A percentile compares a stretch with the other conserved stretches of the same genome.
Evolutionary conservation across 352 stramenopile species (phyloP).

Genomic region (Phytophthora sp.): DNA sequence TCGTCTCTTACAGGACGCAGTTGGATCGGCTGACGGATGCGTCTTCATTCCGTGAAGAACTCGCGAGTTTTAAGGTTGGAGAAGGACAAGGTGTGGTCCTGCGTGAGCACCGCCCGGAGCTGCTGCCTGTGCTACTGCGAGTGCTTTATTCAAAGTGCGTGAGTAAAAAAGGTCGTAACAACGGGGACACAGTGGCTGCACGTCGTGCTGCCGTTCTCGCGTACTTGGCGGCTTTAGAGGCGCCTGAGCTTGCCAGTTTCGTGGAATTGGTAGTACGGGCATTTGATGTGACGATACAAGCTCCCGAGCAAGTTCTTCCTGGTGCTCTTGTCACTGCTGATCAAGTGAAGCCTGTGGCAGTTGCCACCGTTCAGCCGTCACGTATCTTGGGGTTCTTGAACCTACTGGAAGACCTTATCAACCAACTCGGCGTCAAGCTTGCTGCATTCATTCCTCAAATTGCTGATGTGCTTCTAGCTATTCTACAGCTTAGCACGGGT

Average conservation of each 20-base stretch:
- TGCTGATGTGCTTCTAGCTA: conserved; percentile 75
- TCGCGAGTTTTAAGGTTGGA: conserved; percentile 90
- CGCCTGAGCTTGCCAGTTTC: conserved; percentile 83
- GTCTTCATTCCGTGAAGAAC: conserved; percentile 87
- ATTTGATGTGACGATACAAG: conserved; percentile 72
- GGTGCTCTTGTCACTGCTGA: conserved; percentile 16
- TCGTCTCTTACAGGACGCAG: conserved; percentile 88
- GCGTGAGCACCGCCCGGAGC: conserved; percentile 73
- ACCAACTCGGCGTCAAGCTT: conserved; percentile 87
- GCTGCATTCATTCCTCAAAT: conserved; percentile 81
- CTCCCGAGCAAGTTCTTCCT: conserved; percentile 3
- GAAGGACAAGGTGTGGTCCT: conserved; percentile 72
- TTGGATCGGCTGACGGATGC: conserved; percentile 84
- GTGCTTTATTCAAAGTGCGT: conserved; percentile 92
- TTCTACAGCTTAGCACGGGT: conserved; percentile 63
- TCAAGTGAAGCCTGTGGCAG: conserved; percentile 36
- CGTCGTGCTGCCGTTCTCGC: conserved; percentile 90
- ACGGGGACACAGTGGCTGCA: conserved; percentile 82
- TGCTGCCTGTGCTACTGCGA: conserved; percentile 89
- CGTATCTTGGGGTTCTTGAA: conserved; percentile 92
- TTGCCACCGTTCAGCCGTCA: conserved; percentile 71
- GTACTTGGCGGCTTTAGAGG: conserved; percentile 85
- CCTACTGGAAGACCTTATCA: conserved; percentile 86
- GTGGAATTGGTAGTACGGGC: conserved; percentile 89
- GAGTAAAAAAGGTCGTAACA: conserved; percentile 85